These are phyloP conservation scores for Aspergillus terreus DNA, from an alignment of 2,329 filamentous ascomycete genomes.

Conservation along the genomic window DNA sequence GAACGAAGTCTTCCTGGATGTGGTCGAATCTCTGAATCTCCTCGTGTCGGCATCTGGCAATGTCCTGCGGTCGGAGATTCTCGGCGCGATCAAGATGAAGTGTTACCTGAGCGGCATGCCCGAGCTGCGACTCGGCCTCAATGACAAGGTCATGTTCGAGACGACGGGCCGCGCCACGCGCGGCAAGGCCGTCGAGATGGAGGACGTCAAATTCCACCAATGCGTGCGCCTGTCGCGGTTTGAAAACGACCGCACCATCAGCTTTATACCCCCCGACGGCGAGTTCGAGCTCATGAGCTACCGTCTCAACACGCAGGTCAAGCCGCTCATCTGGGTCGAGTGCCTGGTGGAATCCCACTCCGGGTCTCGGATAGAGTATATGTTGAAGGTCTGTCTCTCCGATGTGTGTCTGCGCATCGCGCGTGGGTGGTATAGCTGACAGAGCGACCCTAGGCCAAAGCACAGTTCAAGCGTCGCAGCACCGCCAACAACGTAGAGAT, in stretches of 20 bases:
- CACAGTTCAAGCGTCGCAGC: conserved; percentile 95
- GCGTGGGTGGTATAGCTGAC: not conserved
- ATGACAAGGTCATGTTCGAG: conserved; percentile 99
- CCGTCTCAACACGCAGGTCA: conserved; percentile 96
- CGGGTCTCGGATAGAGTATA: conserved; percentile 94
- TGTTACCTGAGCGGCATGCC: conserved; percentile 99
- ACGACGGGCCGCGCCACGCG: conserved; percentile 89
- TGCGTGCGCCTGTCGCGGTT: conserved; percentile 93
- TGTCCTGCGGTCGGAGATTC: conserved; percentile 90
- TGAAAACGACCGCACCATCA: conserved; percentile 97
- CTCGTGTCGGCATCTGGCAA: conserved; percentile 93
- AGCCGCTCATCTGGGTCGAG: conserved; percentile 98
- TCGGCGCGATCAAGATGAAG: conserved; percentile 99
- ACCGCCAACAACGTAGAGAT: conserved; percentile 99
- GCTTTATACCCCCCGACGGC: conserved; percentile 96
- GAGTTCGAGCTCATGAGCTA: conserved; percentile 99
- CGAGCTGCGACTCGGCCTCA: conserved; percentile 85
- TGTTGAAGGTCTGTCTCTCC: conserved; percentile 69
- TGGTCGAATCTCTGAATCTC: conserved; percentile 93
- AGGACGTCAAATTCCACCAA: conserved; percentile 99
- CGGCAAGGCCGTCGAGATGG: conserved; percentile 98
- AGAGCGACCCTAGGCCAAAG: conserved; percentile 59
- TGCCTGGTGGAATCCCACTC: conserved; percentile 96
- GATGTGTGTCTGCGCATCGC: not conserved
- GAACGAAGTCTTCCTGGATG: conserved; percentile 98